Evolutionary conservation across 345 rosid genomes (phyloP).

Genomic region (Limnanthes douglasii): DNA sequence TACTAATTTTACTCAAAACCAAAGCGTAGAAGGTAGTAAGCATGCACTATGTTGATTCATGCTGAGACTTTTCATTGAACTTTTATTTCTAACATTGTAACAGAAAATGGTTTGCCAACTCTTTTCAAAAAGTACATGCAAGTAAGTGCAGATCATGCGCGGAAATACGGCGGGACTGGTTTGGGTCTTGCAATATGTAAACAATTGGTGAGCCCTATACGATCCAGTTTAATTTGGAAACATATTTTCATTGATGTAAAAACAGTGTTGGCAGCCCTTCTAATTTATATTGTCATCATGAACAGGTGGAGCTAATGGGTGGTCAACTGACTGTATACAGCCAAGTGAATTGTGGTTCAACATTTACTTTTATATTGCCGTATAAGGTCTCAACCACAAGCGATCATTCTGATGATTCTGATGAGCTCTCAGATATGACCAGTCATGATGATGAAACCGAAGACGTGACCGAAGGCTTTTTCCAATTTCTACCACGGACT

Average conservation of each 20-base stretch:
- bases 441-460: conserved; percentile 42
- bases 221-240: neutral
- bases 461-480: conserved; percentile 55
- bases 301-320: conserved; percentile 92
- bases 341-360: conserved; percentile 64
- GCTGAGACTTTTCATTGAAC: conserved; percentile 5
- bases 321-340: conserved; percentile 86
- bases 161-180: conserved; percentile 98
- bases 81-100: conserved; percentile 8
- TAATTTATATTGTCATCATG: conserved; percentile 10
- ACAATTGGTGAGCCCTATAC: conserved; percentile 47
- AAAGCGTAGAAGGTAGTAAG: too few relatives aligned
- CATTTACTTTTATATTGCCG: conserved; percentile 77
- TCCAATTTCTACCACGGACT: conserved; percentile 64
- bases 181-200: conserved; percentile 96
- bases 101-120: conserved; percentile 86
- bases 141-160: conserved; percentile 86
- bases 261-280: neutral
- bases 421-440: conserved; percentile 58
- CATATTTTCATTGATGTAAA: neutral
- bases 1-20: neutral
- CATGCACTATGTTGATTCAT: neutral
- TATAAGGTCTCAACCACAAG: conserved; percentile 44
- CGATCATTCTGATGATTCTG: conserved; percentile 63
- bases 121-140: conserved; percentile 88